A percentile compares a stretch with the other conserved stretches of the same genome.
phyloP scores from a whole-genome alignment of 225 moss, liverwort and hornwort genomes.

The Sphagnum tenellum region DNA sequence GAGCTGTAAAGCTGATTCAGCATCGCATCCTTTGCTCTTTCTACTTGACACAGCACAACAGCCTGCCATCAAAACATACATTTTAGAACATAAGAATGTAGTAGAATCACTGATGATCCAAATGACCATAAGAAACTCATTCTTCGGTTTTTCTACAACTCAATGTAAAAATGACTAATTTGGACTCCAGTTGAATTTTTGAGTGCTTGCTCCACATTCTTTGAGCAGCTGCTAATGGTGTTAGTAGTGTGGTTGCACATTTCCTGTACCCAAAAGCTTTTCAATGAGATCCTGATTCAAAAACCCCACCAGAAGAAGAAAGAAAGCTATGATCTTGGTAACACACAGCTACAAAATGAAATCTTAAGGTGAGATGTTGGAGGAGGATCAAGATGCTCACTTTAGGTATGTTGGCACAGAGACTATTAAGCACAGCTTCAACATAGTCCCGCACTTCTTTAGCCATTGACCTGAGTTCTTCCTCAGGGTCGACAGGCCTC shows the following conservation, averaged over 20 bases:
- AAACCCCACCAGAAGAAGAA: no score
- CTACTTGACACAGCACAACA: constrained; percentile 63
- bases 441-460: constrained; percentile 71
- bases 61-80: constrained; percentile 21
- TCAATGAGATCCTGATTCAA: no score
- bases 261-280: no score
- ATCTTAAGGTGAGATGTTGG: background rate
- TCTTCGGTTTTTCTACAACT: no score
- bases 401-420: constrained; percentile 63
- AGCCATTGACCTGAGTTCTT: constrained; percentile 60
- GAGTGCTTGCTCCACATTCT: no score
- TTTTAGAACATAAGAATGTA: background rate
- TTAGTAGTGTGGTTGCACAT: no score
- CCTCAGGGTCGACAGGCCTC: constrained; percentile 54
- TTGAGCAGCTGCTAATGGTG: no score
- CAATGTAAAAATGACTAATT: no score
- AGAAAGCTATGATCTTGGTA: no score
- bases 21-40: constrained; percentile 65
- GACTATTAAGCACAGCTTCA: constrained; percentile 60
- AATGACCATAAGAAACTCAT: no score
- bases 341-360: background rate
- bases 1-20: constrained; percentile 63
- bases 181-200: no score
- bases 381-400: constrained; percentile 12
- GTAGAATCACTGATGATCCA: no score